Conservation (phyloP, 2,329 filamentous ascomycete species). For the Emergomyces orientalis region DNA sequence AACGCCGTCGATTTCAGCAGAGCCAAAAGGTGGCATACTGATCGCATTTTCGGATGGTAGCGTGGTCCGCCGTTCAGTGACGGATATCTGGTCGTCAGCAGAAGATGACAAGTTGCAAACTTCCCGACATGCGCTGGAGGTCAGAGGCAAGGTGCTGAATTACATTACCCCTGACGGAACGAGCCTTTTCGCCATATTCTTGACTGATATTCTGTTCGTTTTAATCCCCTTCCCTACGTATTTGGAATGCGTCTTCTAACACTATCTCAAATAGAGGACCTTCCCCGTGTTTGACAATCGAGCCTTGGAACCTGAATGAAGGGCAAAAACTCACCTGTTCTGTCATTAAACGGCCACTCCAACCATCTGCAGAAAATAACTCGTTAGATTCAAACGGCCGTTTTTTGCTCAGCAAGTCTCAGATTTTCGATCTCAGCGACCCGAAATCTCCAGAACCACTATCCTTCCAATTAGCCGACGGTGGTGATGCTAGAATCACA, state of each 20-base stretch:
- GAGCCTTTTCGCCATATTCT: constrained; percentile 1
- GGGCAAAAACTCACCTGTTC: neutral
- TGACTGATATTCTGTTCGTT: constrained; percentile 6
- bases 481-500: neutral
- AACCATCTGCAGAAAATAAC: constrained; percentile 2
- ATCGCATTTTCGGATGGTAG: constrained; percentile 4
- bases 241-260: neutral
- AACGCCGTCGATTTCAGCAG: constrained; percentile 3
- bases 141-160: constrained; percentile 4
- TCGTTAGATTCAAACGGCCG: neutral
- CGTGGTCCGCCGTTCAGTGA: constrained; percentile 1
- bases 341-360: neutral
- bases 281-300: neutral
- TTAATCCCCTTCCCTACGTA: neutral
- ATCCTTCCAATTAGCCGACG: neutral
- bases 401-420: constrained; percentile 6
- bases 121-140: constrained; percentile 5
- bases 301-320: constrained; percentile 1
- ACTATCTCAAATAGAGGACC: neutral
- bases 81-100: constrained; percentile 4
- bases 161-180: constrained; percentile 2
- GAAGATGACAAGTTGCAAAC: neutral
- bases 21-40: constrained; percentile 4
- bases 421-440: constrained; percentile 5
- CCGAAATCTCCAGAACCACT: constrained; percentile 1